Evolutionary conservation across 352 stramenopile genomes (phyloP), one percentile per base, ranked within the genome.

Genomic region (Pythium apleroticum): DNA sequence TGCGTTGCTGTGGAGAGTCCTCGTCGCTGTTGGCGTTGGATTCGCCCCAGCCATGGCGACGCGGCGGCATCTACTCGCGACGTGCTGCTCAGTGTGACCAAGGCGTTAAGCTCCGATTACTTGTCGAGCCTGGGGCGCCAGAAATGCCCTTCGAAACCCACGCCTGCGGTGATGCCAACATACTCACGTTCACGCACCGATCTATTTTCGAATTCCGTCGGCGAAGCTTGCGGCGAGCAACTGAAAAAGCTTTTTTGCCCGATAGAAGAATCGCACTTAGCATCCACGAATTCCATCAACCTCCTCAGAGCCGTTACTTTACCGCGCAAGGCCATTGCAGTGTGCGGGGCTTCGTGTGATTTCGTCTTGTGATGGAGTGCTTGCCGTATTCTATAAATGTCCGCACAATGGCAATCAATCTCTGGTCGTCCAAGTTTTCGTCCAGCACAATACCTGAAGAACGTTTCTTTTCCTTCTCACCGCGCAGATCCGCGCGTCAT

Each of bases 21-120:
- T 41, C 56, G 17, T 59, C 28, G 45, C 24, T 64, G 17, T 24
- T 52, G 9, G 24, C 17, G 14, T 31, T 58, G 10, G 55, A n/a
- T 1, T 60, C 39, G 14, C 54, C 55, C 63, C 46, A 61, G 4
- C 63, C 63, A 17, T 60, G 55, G 20, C 56, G 48, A 27, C 63
- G 63, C 30, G 3, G 20, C 17, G 20, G 55, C 55, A 63, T 63
- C n/a, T 50, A 19, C 10, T 27, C n/a, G n/a, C n/a, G 43, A 27
- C 19, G n/a, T 5, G 20, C 17, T 14, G 27, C 8, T n/a, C 4
- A n/a, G 7, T 2, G 43, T 14, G n/a, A 12, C 27, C 8, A 11
- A 50, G 43, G 5, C 14, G 43, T 27, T 50, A 50, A 50, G n/a
- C 43, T 50, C 19, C 43, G 43, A 27, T 50, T 15, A 50, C 43